phyloP scores from a whole-genome alignment of 1,284 basidiomycete species.

The Melampsora larici-populina region DNA sequence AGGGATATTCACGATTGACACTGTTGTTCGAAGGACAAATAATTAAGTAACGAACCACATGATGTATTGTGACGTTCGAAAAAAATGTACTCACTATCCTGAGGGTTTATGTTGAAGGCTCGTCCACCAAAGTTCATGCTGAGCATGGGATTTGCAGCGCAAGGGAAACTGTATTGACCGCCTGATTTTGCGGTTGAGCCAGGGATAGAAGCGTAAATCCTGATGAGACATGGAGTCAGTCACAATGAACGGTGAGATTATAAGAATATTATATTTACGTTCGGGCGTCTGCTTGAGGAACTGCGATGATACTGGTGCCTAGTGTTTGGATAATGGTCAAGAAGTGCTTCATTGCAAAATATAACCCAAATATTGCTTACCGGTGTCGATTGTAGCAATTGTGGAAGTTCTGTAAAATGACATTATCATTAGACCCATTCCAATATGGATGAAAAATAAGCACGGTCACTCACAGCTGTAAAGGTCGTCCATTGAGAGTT shows the following conservation, averaged over 20 bases:
- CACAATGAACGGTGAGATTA: too few species aligned
- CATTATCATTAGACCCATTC: background rate
- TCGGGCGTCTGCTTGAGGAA: conserved; percentile 20
- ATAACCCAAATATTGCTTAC: background rate
- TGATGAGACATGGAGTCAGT: background rate
- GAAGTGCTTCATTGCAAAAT: background rate
- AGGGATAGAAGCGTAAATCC: conserved; percentile 28
- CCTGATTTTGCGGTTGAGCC: background rate
- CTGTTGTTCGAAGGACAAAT: background rate
- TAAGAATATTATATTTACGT: background rate
- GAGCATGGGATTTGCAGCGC: conserved; percentile 4
- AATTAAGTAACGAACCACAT: background rate
- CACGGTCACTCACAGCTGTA: background rate
- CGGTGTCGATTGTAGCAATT: conserved; percentile 35
- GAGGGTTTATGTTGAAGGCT: conserved; percentile 24
- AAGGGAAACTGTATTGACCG: conserved; percentile 33
- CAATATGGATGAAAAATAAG: background rate
- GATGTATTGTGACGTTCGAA: background rate
- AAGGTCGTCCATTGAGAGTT: conserved; percentile 13
- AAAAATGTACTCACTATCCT: conserved; percentile 11
- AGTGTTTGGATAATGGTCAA: background rate
- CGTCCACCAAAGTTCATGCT: conserved; percentile 30
- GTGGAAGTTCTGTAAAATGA: conserved; percentile 1
- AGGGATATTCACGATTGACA: conserved; percentile 22
- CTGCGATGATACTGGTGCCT: conserved; percentile 32